These are phyloP conservation scores for Komagataella kurtzmanii DNA, from an alignment of 805 yeast species.

Conservation along the genomic window DNA sequence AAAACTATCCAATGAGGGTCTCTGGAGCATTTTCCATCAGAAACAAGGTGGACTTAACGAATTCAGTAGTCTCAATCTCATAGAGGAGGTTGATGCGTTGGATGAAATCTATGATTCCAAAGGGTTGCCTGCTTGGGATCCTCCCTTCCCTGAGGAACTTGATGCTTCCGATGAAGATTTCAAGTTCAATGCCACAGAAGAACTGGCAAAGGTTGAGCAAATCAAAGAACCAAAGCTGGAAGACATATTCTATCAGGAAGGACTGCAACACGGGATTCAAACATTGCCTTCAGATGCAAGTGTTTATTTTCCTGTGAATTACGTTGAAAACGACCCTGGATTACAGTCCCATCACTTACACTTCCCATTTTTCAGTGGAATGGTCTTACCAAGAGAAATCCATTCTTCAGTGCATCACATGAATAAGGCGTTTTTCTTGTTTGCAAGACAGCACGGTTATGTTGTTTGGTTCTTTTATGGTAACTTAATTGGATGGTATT, in stretches of 20 bases:
- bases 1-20: neutral
- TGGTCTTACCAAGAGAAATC: slow-evolving; percentile 20
- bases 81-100: neutral
- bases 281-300: neutral
- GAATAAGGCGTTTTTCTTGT: slow-evolving; percentile 30
- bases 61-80: neutral
- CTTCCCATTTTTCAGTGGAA: slow-evolving; percentile 23
- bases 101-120: neutral
- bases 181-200: neutral
- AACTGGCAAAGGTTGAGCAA: neutral
- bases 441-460: slow-evolving; percentile 17
- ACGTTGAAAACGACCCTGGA: neutral
- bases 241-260: neutral
- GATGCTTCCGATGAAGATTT: neutral
- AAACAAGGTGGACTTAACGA: too few relatives aligned
- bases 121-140: neutral
- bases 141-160: neutral
- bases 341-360: slow-evolving; percentile 10
- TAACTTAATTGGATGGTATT: slow-evolving; percentile 37
- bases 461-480: slow-evolving; percentile 38
- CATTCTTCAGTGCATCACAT: slow-evolving; percentile 28
- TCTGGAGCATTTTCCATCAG: neutral
- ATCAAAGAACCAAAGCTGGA: neutral
- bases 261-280: neutral
- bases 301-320: neutral